phyloP scores from a whole-genome alignment of 495 filamentous ascomycete genomes.

The Rostrohypoxylon terebratum region DNA sequence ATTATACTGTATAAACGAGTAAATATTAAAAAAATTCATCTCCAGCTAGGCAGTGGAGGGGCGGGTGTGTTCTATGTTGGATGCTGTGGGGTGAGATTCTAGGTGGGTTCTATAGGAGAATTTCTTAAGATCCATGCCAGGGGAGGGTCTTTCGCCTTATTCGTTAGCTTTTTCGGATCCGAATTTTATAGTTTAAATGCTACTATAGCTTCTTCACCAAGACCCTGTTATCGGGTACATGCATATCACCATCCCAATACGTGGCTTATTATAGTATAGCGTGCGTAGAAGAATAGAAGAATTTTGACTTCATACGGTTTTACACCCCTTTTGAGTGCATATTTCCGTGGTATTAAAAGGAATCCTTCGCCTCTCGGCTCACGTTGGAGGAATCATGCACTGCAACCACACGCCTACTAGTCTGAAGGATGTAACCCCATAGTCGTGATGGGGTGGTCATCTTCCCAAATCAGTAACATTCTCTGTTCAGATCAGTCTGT shows the following conservation, averaged over 20 bases:
- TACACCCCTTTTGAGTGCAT: constrained; percentile 1
- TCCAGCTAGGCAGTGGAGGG: not conserved
- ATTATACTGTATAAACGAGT: constrained; percentile 8
- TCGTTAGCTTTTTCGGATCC: too few species aligned
- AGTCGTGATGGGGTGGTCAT: constrained; percentile 3
- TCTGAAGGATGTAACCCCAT: not conserved
- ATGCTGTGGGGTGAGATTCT: not conserved
- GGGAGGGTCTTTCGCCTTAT: constrained; percentile 1
- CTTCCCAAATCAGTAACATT: not conserved
- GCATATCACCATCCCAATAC: constrained; percentile 2
- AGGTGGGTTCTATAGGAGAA: not conserved
- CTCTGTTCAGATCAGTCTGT: not conserved
- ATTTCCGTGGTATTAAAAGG: not conserved
- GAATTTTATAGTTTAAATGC: not conserved
- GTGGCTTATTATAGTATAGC: constrained; percentile 5
- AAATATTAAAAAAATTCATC: not conserved
- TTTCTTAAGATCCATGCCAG: not conserved
- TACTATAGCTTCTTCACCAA: not conserved
- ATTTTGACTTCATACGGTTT: not conserved
- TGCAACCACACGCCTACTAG: constrained; percentile 15
- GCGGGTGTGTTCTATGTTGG: not conserved
- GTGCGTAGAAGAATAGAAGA: not conserved
- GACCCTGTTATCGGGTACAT: not conserved
- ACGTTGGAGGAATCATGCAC: constrained; percentile 15
- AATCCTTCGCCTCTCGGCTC: constrained; percentile 14